Conservation (phyloP, 768 basidiomycete species). For the Lentinula detonsa region DNA sequence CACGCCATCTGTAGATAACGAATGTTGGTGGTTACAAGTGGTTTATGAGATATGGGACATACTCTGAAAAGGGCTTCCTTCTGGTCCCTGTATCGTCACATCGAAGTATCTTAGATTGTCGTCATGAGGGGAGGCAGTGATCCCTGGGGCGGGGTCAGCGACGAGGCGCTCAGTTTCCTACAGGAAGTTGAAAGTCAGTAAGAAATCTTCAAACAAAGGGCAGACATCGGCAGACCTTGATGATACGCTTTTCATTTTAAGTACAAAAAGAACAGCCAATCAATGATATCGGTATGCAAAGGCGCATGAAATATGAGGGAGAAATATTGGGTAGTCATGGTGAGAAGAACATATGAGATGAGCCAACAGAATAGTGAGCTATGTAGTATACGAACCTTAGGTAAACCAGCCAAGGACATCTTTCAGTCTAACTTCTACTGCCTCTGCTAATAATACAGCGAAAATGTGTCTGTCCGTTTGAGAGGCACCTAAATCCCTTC, state of each 20-base stretch:
- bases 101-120: slow-evolving; percentile 99
- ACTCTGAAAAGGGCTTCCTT: slow-evolving; percentile 89
- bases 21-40: too few species aligned
- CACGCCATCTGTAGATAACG: slow-evolving; percentile 57
- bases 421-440: neutral
- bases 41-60: slow-evolving; percentile 14
- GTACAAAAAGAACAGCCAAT: neutral
- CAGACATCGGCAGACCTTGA: slow-evolving; percentile 32
- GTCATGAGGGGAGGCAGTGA: slow-evolving; percentile 91
- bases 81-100: slow-evolving; percentile 93
- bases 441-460: neutral
- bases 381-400: neutral
- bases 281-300: neutral
- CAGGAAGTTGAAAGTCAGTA: slow-evolving; percentile 4
- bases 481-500: neutral
- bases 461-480: neutral
- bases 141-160: slow-evolving; percentile 95
- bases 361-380: neutral
- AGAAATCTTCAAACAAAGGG: slow-evolving; percentile 7
- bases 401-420: slow-evolving; percentile 5
- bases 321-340: neutral
- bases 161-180: slow-evolving; percentile 98
- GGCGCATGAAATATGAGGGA: neutral
- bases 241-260: slow-evolving; percentile 33
- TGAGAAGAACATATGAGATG: neutral